Conservation (phyloP, 805 yeast species). For the Sungouiella blattae region DNA sequence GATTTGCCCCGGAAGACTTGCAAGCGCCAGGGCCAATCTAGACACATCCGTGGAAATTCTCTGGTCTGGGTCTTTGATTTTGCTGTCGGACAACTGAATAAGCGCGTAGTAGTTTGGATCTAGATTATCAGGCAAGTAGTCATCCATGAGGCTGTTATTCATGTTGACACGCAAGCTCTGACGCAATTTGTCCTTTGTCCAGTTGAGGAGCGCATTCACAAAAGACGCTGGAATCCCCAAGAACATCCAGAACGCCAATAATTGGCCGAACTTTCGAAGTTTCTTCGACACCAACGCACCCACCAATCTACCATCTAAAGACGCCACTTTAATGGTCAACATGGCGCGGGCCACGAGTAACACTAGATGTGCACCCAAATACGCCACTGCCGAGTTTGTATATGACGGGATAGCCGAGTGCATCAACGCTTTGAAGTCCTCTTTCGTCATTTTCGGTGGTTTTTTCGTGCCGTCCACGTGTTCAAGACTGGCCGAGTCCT, state of each 20-base stretch:
- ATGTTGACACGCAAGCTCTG: conserved; percentile 59
- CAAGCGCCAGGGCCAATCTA: conserved; percentile 65
- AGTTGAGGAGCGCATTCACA: conserved; percentile 66
- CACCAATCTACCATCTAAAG: conserved; percentile 80
- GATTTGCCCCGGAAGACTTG: conserved; percentile 76
- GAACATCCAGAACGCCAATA: conserved; percentile 72
- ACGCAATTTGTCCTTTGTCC: conserved; percentile 56
- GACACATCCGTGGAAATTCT: conserved; percentile 78
- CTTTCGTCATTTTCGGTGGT: conserved; percentile 26
- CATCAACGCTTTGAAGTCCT: conserved; percentile 27
- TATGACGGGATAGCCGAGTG: conserved; percentile 34
- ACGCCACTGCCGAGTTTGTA: conserved; percentile 26
- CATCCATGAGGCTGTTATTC: conserved; percentile 60
- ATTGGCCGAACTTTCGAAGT: conserved; percentile 58
- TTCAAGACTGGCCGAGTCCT: conserved; percentile 4
- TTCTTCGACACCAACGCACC: conserved; percentile 73
- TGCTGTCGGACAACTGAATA: conserved; percentile 51
- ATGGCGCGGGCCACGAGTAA: conserved; percentile 66
- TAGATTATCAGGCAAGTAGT: conserved; percentile 66
- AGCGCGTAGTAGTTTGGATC: conserved; percentile 73
- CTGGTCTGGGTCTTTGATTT: conserved; percentile 75
- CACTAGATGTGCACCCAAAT: conserved; percentile 50
- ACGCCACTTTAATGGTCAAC: conserved; percentile 77
- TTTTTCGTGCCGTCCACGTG: conserved; percentile 11
- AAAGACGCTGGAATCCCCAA: conserved; percentile 84